Evolutionary conservation across 805 yeast species (phyloP).

Genomic region (Torulaspora quercuum): DNA sequence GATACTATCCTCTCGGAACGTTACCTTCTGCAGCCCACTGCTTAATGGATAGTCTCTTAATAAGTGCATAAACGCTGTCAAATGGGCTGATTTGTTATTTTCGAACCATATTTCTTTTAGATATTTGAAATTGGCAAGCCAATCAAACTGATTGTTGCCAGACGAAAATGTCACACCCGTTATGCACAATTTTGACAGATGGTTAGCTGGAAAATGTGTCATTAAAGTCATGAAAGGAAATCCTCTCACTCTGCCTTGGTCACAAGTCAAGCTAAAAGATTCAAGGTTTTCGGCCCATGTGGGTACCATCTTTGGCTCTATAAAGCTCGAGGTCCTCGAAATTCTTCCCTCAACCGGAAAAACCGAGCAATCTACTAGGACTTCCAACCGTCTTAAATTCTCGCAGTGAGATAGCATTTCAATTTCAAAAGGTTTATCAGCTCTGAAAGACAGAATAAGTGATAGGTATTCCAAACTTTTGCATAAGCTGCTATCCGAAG

Average conservation of each 20-base stretch:
- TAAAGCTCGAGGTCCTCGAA: constrained; percentile 7
- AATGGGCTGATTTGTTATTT: constrained; percentile 24
- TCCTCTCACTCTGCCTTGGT: constrained; percentile 17
- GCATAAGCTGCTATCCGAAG: constrained; percentile 12
- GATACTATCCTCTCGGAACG: constrained; percentile 30
- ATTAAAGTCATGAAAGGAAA: constrained; percentile 21
- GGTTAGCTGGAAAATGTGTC: constrained; percentile 8
- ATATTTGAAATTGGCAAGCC: constrained; percentile 25
- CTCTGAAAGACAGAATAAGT: constrained; percentile 18
- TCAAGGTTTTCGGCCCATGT: constrained; percentile 21
- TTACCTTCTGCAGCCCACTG: constrained; percentile 21
- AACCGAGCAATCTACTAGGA: constrained; percentile 21
- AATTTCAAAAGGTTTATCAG: constrained; percentile 23
- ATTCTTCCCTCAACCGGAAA: constrained; percentile 14
- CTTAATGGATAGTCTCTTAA: constrained; percentile 20
- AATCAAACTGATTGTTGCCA: constrained; percentile 16
- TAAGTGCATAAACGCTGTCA: constrained; percentile 20
- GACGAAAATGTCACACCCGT: constrained; percentile 23
- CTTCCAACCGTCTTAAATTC: constrained; percentile 23
- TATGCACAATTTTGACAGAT: constrained; percentile 19
- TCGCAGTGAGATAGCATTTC: constrained; percentile 19
- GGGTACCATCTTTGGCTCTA: constrained; percentile 6
- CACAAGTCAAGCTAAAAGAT: constrained; percentile 27
- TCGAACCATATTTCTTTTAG: constrained; percentile 33
- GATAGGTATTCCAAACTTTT: constrained; percentile 20